Base-by-base conservation (phyloP, 768 basidiomycete species). In the Tremella yokohamensis region DNA sequence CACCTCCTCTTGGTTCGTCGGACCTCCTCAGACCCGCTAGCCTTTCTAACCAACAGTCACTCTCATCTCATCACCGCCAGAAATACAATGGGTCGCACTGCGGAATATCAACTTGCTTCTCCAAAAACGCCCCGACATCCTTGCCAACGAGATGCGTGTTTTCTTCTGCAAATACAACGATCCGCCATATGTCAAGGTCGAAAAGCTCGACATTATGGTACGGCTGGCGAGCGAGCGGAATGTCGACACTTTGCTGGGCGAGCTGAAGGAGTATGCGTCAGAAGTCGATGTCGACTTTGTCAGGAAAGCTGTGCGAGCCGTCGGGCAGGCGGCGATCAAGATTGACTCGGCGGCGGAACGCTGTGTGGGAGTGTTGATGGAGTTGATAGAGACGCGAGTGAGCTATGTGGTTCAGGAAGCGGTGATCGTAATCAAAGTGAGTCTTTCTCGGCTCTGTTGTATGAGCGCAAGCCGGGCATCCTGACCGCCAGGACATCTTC, bases 91-190 rank as follows among this genome's bases (percentile, higher is more conserved):
- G 92, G 94, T 98, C 50, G 91, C 92, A 0, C 80, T 99, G 52
- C 85, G 96, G 25, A 97, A 97, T 72, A 91, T 98, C 80, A 97
- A 97, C 70, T 84, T 99, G 25, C 82, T 99, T 24, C 84, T 99
- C 1, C 94, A 99, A 77, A 94, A 94, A 72, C 86, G 90, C 3
- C 79, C 90, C 1, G 91, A 92, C 62, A 82, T 96, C 58, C 83
- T 99, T 8, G 84, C 87, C 7, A 96, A 89, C 77, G 94, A 99
- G 77, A 93, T 99, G 90, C 84, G 93, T 45, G 96, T 99, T 18
- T 99, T 99, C 77, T 99, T 98, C 81, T 97, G 94, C 85, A 99
- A 99, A 77, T 98, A 99, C 79, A 98, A 98, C 71, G 94, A 99
- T 72, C 94, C 94, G 4, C 79, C 94, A n/a, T 99, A 98, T 70